Evolutionary conservation across 225 moss, liverwort and hornwort species (phyloP).

Genomic region (Polytrichum formosum): DNA sequence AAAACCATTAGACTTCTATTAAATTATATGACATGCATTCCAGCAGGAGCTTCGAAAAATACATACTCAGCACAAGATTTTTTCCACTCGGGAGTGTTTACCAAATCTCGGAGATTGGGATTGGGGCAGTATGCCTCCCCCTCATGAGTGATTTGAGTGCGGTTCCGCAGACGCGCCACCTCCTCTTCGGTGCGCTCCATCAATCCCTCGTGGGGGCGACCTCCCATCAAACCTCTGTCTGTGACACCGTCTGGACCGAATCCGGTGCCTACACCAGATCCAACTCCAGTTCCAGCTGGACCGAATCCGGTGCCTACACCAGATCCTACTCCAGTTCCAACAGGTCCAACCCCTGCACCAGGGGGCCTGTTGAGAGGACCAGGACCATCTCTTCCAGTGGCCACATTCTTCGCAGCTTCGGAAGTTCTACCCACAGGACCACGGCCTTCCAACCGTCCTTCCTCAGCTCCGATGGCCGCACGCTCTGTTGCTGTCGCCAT

Average conservation of each 20-base stretch:
- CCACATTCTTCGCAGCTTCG: not conserved
- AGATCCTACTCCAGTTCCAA: not conserved
- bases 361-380: not conserved
- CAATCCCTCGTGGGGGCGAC: constrained; percentile 10
- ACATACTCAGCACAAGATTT: too few species aligned
- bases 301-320: not conserved
- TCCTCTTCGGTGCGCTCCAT: constrained; percentile 45
- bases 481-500: constrained; percentile 5
- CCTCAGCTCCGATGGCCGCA: constrained; percentile 3
- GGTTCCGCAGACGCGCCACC: constrained; percentile 28
- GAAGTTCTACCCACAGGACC: not conserved
- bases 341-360: not conserved
- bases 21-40: too few species aligned
- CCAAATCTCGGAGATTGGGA: constrained; percentile 47
- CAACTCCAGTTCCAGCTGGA: too few species aligned
- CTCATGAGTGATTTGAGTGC: constrained; percentile 37
- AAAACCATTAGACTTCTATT: too few species aligned
- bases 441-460: constrained; percentile 2
- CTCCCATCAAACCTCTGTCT: not conserved
- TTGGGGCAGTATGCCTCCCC: constrained; percentile 53
- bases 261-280: not conserved
- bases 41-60: too few species aligned
- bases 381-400: constrained; percentile 1
- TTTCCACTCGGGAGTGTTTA: constrained; percentile 1
- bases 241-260: not conserved